Base-by-base conservation (phyloP, 768 basidiomycete genomes). In the Cystofilobasidium bisporidii region DNA sequence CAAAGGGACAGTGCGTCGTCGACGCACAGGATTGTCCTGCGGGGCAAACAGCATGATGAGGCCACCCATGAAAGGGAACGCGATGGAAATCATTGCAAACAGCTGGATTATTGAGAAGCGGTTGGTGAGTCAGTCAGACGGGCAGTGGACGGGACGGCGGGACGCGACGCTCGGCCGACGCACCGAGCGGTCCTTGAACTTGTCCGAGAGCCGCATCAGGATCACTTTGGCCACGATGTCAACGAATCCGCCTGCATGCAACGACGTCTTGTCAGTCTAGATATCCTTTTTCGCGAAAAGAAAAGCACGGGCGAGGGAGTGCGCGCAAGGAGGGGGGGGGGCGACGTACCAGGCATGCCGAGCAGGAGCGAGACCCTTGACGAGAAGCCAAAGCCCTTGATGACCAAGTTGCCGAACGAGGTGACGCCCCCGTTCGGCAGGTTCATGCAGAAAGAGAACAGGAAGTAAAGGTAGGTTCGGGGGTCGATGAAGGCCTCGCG, bases 121-220 rank as follows among this genome's bases (percentile, higher is more conserved):
- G n/a, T n/a, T n/a, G n/a, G n/a, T n/a, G n/a, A n/a, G n/a, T n/a
- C n/a, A n/a, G n/a, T n/a, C n/a, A n/a, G n/a, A n/a, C n/a, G n/a
- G n/a, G n/a, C n/a, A n/a, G n/a, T n/a, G n/a, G n/a, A n/a, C n/a
- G n/a, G n/a, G n/a, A n/a, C n/a, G n/a, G n/a, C n/a, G n/a, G n/a
- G n/a, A n/a, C n/a, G n/a, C n/a, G n/a, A n/a, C n/a, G n/a, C n/a
- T n/a, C n/a, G n/a, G n/a, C n/a, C n/a, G n/a, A n/a, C n/a, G n/a
- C n/a, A n/a, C n/a, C n/a, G 71, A 67, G 18, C 69, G 69, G 40
- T 72, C 71, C n/a, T 58, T 43, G 63, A 63, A 72, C 48, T 59
- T 57, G 67, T 72, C 71, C 12, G 71, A 72, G 55, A 72, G 38
- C 57, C 67, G 66, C 71, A 72, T 72, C 41, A 72, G 57, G 40